Evolutionary conservation across 495 filamentous ascomycete genomes (phyloP).

Genomic region (Jackrogersella minutella): DNA sequence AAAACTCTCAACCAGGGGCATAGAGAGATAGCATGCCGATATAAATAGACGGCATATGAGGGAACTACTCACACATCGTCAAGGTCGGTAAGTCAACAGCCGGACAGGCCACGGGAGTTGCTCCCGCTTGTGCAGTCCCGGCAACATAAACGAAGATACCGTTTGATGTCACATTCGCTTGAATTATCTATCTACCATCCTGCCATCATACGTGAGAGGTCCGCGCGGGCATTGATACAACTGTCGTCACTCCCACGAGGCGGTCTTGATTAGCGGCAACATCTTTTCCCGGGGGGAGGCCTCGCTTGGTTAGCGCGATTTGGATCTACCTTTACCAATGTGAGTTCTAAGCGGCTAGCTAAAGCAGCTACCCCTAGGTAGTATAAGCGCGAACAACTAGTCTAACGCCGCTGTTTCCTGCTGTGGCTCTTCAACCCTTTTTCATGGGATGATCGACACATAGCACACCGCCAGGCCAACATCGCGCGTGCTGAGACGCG

Average conservation of each 20-base stretch:
- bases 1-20: not conserved
- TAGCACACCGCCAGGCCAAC: slow-evolving; percentile 8
- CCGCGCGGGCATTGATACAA: not conserved
- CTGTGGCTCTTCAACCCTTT: slow-evolving; percentile 26
- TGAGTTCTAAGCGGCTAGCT: slow-evolving; percentile 9
- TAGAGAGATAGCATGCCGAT: not conserved
- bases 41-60: not conserved
- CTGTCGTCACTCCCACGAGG: slow-evolving; percentile 17
- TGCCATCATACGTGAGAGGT: slow-evolving; percentile 4
- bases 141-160: not conserved
- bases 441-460: slow-evolving; percentile 15
- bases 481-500: slow-evolving; percentile 18
- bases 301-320: slow-evolving; percentile 29
- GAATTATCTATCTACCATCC: slow-evolving; percentile 5
- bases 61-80: not conserved
- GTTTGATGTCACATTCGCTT: slow-evolving; percentile 5
- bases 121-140: slow-evolving; percentile 13
- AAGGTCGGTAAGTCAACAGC: slow-evolving; percentile 5
- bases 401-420: slow-evolving; percentile 31
- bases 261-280: slow-evolving; percentile 4
- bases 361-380: slow-evolving; percentile 4
- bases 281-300: slow-evolving; percentile 24
- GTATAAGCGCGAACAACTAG: slow-evolving; percentile 15
- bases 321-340: slow-evolving; percentile 17
- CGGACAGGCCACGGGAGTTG: slow-evolving; percentile 14